These are phyloP conservation scores for Alternaria consortialis DNA, from an alignment of 2,329 filamentous ascomycete species.

Conservation along the genomic window DNA sequence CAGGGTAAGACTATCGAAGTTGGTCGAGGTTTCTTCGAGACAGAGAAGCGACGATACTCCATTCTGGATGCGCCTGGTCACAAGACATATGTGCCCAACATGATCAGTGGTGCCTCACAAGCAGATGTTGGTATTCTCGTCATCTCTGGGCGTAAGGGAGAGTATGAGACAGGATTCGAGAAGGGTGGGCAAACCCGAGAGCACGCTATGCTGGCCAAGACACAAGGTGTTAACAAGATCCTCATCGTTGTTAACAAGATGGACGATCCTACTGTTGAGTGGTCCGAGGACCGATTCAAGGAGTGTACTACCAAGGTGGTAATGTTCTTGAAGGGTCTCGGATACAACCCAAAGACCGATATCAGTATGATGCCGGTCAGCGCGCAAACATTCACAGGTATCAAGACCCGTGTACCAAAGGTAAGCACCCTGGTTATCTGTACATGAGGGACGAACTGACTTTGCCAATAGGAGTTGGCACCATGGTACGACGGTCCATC, in stretches of 20 bases:
- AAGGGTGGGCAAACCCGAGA: slow-evolving; percentile 96
- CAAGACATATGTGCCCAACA: slow-evolving; percentile 97
- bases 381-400: slow-evolving; percentile 83
- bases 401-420: slow-evolving; percentile 83
- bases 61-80: slow-evolving; percentile 97
- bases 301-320: slow-evolving; percentile 91
- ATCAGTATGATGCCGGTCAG: slow-evolving; percentile 96
- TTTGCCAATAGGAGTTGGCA: slow-evolving; percentile 61
- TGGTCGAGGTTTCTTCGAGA: slow-evolving; percentile 91
- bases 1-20: slow-evolving; percentile 99
- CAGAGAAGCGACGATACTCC: slow-evolving; percentile 93
- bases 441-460: background rate
- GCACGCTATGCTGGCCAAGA: slow-evolving; percentile 97
- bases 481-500: slow-evolving; percentile 91
- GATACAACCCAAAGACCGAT: slow-evolving; percentile 93
- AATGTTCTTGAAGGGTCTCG: slow-evolving; percentile 88
- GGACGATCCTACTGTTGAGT: slow-evolving; percentile 96
- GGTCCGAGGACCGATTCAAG: slow-evolving; percentile 90
- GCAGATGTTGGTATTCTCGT: slow-evolving; percentile 82
- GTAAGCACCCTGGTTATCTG: background rate
- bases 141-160: slow-evolving; percentile 94
- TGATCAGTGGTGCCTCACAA: slow-evolving; percentile 87
- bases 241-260: slow-evolving; percentile 94
- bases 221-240: slow-evolving; percentile 96
- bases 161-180: slow-evolving; percentile 99